Percentiles rank a stretch among this genome's conserved stretches.
These are phyloP conservation scores for Aspergillus piperis DNA, from an alignment of 2,329 filamentous ascomycete genomes.

Conservation along the genomic window DNA sequence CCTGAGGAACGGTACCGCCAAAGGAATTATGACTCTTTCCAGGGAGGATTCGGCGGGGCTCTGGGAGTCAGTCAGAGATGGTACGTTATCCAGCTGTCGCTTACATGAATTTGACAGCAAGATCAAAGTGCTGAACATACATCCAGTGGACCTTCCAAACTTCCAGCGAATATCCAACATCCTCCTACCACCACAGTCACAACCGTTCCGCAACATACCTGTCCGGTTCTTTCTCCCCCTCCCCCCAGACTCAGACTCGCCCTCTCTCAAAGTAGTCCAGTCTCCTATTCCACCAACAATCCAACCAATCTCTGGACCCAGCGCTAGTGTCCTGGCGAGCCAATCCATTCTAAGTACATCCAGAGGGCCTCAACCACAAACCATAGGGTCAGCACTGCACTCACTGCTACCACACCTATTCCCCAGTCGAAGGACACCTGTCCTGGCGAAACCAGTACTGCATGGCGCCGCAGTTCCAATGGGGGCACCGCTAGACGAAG, in stretches of 20 bases:
- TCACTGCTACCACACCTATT: slow-evolving; percentile 77
- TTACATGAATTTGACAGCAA: not conserved
- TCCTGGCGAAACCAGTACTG: slow-evolving; percentile 79
- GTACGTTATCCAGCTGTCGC: slow-evolving; percentile 43
- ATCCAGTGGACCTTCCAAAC: slow-evolving; percentile 67
- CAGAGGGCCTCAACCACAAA: slow-evolving; percentile 58
- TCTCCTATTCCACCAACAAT: slow-evolving; percentile 63
- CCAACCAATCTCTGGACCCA: slow-evolving; percentile 16
- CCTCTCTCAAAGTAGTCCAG: slow-evolving; percentile 69
- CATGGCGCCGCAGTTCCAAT: slow-evolving; percentile 86
- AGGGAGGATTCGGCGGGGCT: slow-evolving; percentile 80
- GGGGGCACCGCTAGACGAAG: slow-evolving; percentile 73
- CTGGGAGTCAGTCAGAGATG: slow-evolving; percentile 77
- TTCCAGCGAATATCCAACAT: slow-evolving; percentile 77
- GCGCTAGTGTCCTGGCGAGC: slow-evolving; percentile 26
- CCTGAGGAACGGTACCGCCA: slow-evolving; percentile 81
- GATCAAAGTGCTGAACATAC: not conserved
- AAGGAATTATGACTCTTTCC: slow-evolving; percentile 84
- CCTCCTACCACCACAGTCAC: slow-evolving; percentile 67
- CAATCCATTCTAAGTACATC: slow-evolving; percentile 21
- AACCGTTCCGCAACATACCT: slow-evolving; percentile 78
- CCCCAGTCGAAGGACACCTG: slow-evolving; percentile 78
- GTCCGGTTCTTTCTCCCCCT: slow-evolving; percentile 82
- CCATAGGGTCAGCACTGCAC: slow-evolving; percentile 76
- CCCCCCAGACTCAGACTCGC: slow-evolving; percentile 54